A percentile compares a stretch with the other conserved stretches of the same genome.
Conservation (phyloP, 140 eudicot genomes). For the Flaveria floridana region DNA sequence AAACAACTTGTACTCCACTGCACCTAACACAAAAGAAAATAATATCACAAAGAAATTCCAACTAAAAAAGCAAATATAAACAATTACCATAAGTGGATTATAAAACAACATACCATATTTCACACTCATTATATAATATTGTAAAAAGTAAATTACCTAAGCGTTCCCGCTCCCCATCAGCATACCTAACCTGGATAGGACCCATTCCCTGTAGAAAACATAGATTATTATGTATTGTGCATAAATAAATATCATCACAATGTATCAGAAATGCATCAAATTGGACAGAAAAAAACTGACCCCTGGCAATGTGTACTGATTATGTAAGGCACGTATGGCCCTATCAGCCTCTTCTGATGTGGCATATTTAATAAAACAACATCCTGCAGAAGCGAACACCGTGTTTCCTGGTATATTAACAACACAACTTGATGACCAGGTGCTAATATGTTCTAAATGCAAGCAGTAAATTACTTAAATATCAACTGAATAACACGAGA, state of each 20-base stretch:
- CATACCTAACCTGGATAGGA: constrained; percentile 98
- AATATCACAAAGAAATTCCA: constrained; percentile 33
- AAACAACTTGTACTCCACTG: constrained; percentile 92
- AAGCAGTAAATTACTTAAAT: constrained; percentile 8
- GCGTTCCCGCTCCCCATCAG: constrained; percentile 99
- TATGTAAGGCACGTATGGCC: constrained; percentile 86
- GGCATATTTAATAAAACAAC: constrained; percentile 95
- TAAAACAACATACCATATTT: not conserved
- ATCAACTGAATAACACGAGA: constrained; percentile 10
- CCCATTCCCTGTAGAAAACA: constrained; percentile 65
- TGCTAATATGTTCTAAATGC: constrained; percentile 21
- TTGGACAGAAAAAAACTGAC: constrained; percentile 35
- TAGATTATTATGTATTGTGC: not conserved
- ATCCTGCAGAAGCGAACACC: constrained; percentile 86
- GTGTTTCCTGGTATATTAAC: constrained; percentile 39
- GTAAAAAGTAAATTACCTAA: constrained; percentile 55
- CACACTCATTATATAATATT: not conserved
- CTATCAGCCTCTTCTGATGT: constrained; percentile 91
- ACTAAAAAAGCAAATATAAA: not conserved
- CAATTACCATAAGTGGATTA: not conserved
- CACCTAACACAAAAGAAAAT: constrained; percentile 56
- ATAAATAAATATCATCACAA: constrained; percentile 12
- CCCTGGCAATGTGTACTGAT: constrained; percentile 92
- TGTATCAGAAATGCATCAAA: not conserved
- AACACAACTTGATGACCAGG: constrained; percentile 37